Evolutionary conservation across 768 basidiomycete genomes (phyloP).

Genomic region (Lactarius psammicola): DNA sequence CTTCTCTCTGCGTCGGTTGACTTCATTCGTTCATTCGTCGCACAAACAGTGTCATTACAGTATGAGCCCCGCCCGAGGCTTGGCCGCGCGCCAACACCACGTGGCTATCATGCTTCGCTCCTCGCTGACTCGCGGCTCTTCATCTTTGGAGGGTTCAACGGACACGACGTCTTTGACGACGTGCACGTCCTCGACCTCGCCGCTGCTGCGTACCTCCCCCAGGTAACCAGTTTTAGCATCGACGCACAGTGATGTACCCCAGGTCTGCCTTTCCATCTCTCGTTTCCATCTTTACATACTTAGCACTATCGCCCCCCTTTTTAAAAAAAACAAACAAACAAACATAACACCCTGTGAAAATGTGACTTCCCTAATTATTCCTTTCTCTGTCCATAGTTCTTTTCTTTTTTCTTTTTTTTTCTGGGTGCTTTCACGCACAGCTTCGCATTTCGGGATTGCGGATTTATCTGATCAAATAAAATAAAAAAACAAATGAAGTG

Average conservation of each 20-base stretch:
- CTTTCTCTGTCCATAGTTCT: not conserved
- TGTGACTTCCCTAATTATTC: not conserved
- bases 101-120: constrained; percentile 84
- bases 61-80: constrained; percentile 72
- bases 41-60: constrained; percentile 68
- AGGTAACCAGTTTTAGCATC: constrained; percentile 58
- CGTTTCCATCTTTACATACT: not conserved
- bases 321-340: not conserved
- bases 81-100: constrained; percentile 65
- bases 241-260: constrained; percentile 38
- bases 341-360: not conserved
- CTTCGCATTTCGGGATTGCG: not conserved
- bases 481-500: not conserved
- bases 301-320: not conserved
- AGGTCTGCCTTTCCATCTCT: not conserved
- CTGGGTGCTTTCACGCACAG: not conserved
- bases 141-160: constrained; percentile 87
- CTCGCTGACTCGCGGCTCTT: constrained; percentile 84
- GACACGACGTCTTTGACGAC: constrained; percentile 80
- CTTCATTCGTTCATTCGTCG: not conserved
- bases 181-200: constrained; percentile 84
- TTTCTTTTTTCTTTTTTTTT: not conserved
- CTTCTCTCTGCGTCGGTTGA: not conserved
- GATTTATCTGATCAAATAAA: not conserved
- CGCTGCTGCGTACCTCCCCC: constrained; percentile 84